Evolutionary conservation across 495 filamentous ascomycete species (phyloP), one percentile per base, ranked within the genome.

Genomic region (Penicillium pancosmium): DNA sequence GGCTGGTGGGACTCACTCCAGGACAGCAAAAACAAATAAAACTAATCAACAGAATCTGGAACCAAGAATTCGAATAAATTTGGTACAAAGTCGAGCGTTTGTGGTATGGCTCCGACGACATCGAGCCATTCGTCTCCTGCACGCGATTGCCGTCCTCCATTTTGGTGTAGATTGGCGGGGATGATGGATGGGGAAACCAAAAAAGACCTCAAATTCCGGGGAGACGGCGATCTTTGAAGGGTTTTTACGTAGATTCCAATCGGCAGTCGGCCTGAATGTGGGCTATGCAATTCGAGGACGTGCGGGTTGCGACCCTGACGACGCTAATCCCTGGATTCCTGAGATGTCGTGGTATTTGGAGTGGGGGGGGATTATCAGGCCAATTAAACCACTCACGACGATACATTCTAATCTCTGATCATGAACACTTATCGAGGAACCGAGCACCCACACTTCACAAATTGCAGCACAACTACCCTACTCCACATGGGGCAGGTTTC

Each of bases 11-110:
- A 65, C 68, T 62, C 52, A 75, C 72, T 27, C 88, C 88, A 36
- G 90, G 91, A 70, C 90, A 93, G 57, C 93, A 77, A 79, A 95
- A 94, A 70, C 90, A 94, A 50, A 93, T 90, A 57, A 81, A 75
- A 53, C 75, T 72, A 41, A 81, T 80, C 51, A 81, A 55, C 5
- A 71, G 44, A 51, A 81, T 73, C 65, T 82, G 80, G 18, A 73
- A 70, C 69, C 73, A 79, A 27, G 63, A 65, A 55, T 74, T 50
- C 10, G 73, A 70, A 54, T 71, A 76, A n/a, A 73, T 54, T 15
- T 59, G 63, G 41, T 62, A 59, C 5, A 65, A 27, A 2, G 52
- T 40, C 5, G 67, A 68, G 3, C 43, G 55, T 8, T 54, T 54
- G n/a, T 8, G 33, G 8, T 57, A 19, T 8, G 54, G 50, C 7